Conservation (phyloP, 768 basidiomycete genomes). For the Exidia glandulosa region DNA sequence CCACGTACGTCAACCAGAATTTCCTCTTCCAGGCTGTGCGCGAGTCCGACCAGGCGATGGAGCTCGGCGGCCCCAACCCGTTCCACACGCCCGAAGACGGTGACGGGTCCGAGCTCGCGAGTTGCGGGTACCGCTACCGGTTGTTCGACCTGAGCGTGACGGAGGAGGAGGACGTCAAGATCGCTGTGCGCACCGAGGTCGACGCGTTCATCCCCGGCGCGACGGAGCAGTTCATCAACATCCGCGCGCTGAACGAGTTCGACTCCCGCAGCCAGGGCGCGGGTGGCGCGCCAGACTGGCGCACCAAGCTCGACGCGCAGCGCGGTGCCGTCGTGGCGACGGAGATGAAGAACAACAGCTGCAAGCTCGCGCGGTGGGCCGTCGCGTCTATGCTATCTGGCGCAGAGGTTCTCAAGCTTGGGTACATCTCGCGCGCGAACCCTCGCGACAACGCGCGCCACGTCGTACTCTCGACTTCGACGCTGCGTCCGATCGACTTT, state of each 20-base stretch:
- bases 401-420: slow-evolving; percentile 94
- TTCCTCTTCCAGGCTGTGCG: slow-evolving; percentile 92
- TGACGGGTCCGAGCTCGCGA: slow-evolving; percentile 55
- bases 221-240: slow-evolving; percentile 62
- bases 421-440: slow-evolving; percentile 93
- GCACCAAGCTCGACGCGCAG: slow-evolving; percentile 91
- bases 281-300: slow-evolving; percentile 97
- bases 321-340: slow-evolving; percentile 96
- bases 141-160: slow-evolving; percentile 85
- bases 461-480: slow-evolving; percentile 88
- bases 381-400: slow-evolving; percentile 92
- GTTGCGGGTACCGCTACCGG: slow-evolving; percentile 93
- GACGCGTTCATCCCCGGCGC: slow-evolving; percentile 62
- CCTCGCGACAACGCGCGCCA: slow-evolving; percentile 93
- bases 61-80: slow-evolving; percentile 83
- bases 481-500: slow-evolving; percentile 90
- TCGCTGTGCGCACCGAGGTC: slow-evolving; percentile 92
- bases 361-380: slow-evolving; percentile 95
- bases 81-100: slow-evolving; percentile 93
- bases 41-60: slow-evolving; percentile 54
- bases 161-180: slow-evolving; percentile 82
- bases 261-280: slow-evolving; percentile 82
- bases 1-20: slow-evolving; percentile 98
- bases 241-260: slow-evolving; percentile 95
- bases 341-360: slow-evolving; percentile 99